These are phyloP conservation scores for Choiromyces venosus DNA, from an alignment of 495 filamentous ascomycete species.

Conservation along the genomic window DNA sequence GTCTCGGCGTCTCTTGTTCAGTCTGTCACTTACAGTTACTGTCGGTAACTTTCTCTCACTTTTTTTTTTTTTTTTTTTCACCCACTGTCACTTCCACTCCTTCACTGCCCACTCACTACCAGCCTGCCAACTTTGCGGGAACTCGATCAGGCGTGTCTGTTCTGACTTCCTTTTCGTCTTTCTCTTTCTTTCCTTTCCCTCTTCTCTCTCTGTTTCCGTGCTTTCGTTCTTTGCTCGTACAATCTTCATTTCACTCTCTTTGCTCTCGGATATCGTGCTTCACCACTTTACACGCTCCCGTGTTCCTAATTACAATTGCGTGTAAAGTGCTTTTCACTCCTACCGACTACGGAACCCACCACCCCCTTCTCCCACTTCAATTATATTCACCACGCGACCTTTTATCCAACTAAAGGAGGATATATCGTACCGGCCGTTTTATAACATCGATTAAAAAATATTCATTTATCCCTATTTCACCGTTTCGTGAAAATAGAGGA, in stretches of 20 bases:
- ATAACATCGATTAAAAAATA: slow-evolving; percentile 4
- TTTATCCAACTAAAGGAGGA: not conserved
- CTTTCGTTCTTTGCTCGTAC: not conserved
- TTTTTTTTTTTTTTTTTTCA: not conserved
- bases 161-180: not conserved
- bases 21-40: not conserved
- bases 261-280: slow-evolving; percentile 8
- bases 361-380: not conserved
- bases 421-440: not conserved
- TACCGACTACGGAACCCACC: slow-evolving; percentile 24
- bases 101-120: not conserved
- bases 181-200: not conserved
- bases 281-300: slow-evolving; percentile 35
- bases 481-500: slow-evolving; percentile 1
- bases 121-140: not conserved
- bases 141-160: not conserved
- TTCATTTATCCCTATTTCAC: slow-evolving; percentile 1
- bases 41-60: not conserved
- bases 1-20: not conserved
- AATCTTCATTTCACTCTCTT: slow-evolving; percentile 1
- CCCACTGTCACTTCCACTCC: not conserved
- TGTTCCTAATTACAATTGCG: slow-evolving; percentile 28
- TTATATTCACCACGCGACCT: not conserved
- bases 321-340: slow-evolving; percentile 36
- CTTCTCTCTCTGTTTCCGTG: not conserved